These are phyloP conservation scores for Hypomontagnella submonticulosa DNA, from an alignment of 495 filamentous ascomycete species.

Conservation along the genomic window DNA sequence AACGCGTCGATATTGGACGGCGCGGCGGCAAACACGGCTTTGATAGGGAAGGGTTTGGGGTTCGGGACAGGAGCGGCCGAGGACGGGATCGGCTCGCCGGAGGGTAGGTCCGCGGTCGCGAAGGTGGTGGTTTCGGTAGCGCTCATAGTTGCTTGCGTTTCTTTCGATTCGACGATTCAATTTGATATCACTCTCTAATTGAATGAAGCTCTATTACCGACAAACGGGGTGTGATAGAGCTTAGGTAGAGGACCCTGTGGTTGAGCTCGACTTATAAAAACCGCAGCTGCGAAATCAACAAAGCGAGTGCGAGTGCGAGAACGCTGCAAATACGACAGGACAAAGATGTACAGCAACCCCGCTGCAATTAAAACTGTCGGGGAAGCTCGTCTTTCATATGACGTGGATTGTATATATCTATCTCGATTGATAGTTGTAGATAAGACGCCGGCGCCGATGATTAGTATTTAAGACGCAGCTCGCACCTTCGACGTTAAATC, in stretches of 20 bases:
- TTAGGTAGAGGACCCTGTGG: not conserved
- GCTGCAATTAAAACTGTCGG: conserved; percentile 10
- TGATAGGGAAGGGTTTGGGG: conserved; percentile 46
- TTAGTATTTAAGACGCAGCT: conserved; percentile 14
- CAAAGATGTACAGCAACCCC: conserved; percentile 6
- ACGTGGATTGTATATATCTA: conserved; percentile 1
- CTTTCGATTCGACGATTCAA: not conserved
- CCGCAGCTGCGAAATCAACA: too few species aligned
- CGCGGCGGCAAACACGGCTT: conserved; percentile 48
- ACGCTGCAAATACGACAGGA: not conserved
- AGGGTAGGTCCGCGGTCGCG: conserved; percentile 52
- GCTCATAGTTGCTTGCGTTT: conserved; percentile 34
- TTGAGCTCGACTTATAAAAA: too few species aligned
- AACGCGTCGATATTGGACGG: conserved; percentile 59
- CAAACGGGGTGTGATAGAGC: not conserved
- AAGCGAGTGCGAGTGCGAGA: too few species aligned
- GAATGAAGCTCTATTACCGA: not conserved
- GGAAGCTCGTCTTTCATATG: conserved; percentile 6
- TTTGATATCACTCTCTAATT: not conserved
- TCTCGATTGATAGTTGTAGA: not conserved
- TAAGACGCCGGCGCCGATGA: conserved; percentile 11
- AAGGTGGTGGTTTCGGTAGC: conserved; percentile 35
- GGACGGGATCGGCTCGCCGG: conserved; percentile 50
- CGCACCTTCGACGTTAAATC: conserved; percentile 6
- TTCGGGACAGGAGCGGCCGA: conserved; percentile 56